phyloP scores from a whole-genome alignment of 1,284 basidiomycete species.

The Trichosporon coremiiforme region DNA sequence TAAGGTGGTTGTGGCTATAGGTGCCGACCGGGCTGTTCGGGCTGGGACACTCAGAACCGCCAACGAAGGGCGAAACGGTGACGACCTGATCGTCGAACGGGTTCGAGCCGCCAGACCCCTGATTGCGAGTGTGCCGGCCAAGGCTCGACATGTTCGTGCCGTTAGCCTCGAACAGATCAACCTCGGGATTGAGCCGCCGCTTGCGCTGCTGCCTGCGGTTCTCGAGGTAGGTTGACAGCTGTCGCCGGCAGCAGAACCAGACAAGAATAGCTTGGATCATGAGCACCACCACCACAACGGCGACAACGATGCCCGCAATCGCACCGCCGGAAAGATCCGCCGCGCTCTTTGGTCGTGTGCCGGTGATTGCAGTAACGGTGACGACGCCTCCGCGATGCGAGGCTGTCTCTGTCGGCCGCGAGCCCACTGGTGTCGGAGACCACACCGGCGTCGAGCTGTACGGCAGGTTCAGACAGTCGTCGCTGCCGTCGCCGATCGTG shows the following conservation, averaged over 20 bases:
- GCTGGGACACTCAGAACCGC: conserved; percentile 4
- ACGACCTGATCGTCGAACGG: conserved; percentile 25
- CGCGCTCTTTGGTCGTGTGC: conserved; percentile 21
- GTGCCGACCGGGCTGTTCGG: background rate
- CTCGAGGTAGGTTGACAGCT: conserved; percentile 38
- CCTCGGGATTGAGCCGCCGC: conserved; percentile 33
- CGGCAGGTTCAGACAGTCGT: conserved; percentile 40
- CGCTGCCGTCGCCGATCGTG: conserved; percentile 34
- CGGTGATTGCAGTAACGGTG: conserved; percentile 46
- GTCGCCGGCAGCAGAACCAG: conserved; percentile 50
- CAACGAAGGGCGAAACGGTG: conserved; percentile 48
- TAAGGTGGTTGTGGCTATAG: background rate
- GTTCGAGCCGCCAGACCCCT: conserved; percentile 17
- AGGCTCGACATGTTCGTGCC: conserved; percentile 7
- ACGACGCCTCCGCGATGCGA: conserved; percentile 28
- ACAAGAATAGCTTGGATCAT: conserved; percentile 41
- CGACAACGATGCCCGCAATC: conserved; percentile 49
- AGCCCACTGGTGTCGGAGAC: conserved; percentile 24
- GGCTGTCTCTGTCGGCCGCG: conserved; percentile 24
- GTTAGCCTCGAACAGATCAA: conserved; percentile 37
- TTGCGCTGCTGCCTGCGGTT: conserved; percentile 40
- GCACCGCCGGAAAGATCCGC: conserved; percentile 32
- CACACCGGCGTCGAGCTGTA: conserved; percentile 41
- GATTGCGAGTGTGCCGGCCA: conserved; percentile 3
- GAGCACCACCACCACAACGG: conserved; percentile 38